A percentile compares a stretch with the other conserved stretches of the same genome.
These are phyloP conservation scores for Auriscalpium microsporum DNA, from an alignment of 768 basidiomycete species.

Conservation along the genomic window DNA sequence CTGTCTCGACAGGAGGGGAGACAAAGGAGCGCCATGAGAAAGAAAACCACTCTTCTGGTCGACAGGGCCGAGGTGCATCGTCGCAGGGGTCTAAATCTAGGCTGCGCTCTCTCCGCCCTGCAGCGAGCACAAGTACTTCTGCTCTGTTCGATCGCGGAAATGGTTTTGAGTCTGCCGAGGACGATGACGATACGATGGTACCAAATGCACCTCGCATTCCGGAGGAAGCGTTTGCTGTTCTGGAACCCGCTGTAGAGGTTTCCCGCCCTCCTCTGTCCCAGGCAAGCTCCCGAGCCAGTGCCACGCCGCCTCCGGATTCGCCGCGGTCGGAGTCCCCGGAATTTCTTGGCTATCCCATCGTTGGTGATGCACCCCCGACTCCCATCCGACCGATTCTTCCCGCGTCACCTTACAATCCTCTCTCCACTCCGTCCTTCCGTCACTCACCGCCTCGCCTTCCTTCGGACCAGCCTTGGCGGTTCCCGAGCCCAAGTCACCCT, in stretches of 20 bases:
- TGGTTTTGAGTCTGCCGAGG: conserved; percentile 8
- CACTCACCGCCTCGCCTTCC: conserved; percentile 70
- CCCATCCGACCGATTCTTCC: conserved; percentile 31
- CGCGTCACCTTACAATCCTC: conserved; percentile 70
- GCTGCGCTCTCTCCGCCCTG: conserved; percentile 16
- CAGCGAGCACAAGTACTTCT: conserved; percentile 2
- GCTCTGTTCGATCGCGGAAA: conserved; percentile 13
- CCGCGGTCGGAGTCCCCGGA: conserved; percentile 10
- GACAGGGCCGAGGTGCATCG: conserved; percentile 6
- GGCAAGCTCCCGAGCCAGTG: conserved; percentile 7
- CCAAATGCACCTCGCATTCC: conserved; percentile 12
- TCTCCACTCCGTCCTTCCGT: conserved; percentile 66
- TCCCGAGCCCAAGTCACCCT: conserved; percentile 72
- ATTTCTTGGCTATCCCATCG: not conserved
- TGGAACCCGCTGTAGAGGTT: conserved; percentile 8
- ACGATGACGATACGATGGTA: conserved; percentile 4
- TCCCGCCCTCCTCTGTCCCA: conserved; percentile 8
- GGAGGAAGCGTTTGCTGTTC: conserved; percentile 11
- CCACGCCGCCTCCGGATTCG: conserved; percentile 15
- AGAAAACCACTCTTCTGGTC: conserved; percentile 30
- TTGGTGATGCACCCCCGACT: conserved; percentile 17
- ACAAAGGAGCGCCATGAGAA: conserved; percentile 47
- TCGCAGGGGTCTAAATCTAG: conserved; percentile 6
- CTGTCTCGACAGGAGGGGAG: conserved; percentile 28
- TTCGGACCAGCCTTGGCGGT: conserved; percentile 77